Evolutionary conservation across 345 rosid genomes (phyloP), one percentile per base, ranked within the genome.

Genomic region (Salix viminalis): DNA sequence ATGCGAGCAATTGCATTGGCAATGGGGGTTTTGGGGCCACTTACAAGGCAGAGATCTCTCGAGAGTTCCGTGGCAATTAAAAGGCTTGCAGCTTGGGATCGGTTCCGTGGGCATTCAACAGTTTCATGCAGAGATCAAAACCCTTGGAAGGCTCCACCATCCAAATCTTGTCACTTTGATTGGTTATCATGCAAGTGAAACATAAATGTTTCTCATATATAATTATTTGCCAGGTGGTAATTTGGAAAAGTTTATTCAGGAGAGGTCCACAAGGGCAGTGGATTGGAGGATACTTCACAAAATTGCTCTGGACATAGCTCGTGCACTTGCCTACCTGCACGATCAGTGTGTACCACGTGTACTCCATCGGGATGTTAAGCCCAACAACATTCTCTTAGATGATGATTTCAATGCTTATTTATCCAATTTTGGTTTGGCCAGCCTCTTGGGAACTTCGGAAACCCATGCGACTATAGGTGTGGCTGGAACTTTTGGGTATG

Each of bases 391-490:
- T 82, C 88, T 95, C 58, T 80, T 95, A 66, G 99, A 95, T 46
- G 85, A 90, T 26, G 86, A 89, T 50, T 79, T 80, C 83, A 93
- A 89, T 79, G 99, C 98, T 0, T 91, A 93, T 76, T 83, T 93
- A 32, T 95, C 99, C 0, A 98, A 95, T 78, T 95, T 95, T 23
- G 99, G 98, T n/a, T 83, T 95, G 64, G 94, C 99, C 0, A 88
- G 93, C 72, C 97, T 95, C 61, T 79, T 95, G 58, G 97, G 97
- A 58, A 88, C 92, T 60, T 95, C 98, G 0, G 96, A 93, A 83
- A 91, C 99, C 46, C 99, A 95, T 77, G 99, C 97, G 23, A 95
- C 98, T 0, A 95, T 98, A 0, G 99, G 97, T 0, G 99, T 95
- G 32, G 99, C 99, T 24, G 98, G 98, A 23, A 95, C 99, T 28